Base-by-base conservation (phyloP, 2,329 filamentous ascomycete genomes). In the Xylaria hypoxylon region DNA sequence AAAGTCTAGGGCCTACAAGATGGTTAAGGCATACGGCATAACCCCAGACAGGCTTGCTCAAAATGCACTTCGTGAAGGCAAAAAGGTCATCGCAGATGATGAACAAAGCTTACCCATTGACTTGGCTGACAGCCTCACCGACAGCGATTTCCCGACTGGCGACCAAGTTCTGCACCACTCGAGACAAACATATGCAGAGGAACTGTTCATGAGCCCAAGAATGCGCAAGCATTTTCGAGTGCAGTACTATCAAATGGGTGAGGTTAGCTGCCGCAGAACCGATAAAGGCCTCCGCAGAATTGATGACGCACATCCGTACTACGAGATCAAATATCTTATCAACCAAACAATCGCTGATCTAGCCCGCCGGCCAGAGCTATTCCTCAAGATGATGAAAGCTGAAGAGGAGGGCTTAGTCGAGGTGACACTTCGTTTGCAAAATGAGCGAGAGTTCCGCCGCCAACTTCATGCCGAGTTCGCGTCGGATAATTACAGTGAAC, bases 311-410 rank as follows among this genome's bases (percentile, higher is more conserved):
- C 94, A 98, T 75, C 93, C 94, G 0, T 98, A 96, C 79, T 98
- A 98, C 77, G 96, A 98, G 79, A 93, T 99, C 83, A 97, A 99
- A 79, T 99, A 99, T 74, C 85, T 99, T 22, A 89, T 93, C 70
- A 94, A 96, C 73, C 94, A 97, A 79, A 92, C 92, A 7, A 91
- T 97, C 68, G 83, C 84, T 47, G 92, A 96, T 71, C 87, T 98
- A 65, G 91, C 93, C 2, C 88, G 89, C 59, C 90, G 92, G 59
- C 96, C 96, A 1, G 94, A 97, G 70, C 84, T 97, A 28, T 99
- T 96, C 77, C 82, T 99, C 62, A 95, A 96, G 80, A 99, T 99
- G 96, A 89, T 98, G 79, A 96, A 94, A 78, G 96, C 96, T 1
- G 96, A 99, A 78, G 92, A 96, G 74, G 96, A 99, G 77, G 94